phyloP scores from a whole-genome alignment of 495 filamentous ascomycete genomes.

The Cercophora newfieldiana region DNA sequence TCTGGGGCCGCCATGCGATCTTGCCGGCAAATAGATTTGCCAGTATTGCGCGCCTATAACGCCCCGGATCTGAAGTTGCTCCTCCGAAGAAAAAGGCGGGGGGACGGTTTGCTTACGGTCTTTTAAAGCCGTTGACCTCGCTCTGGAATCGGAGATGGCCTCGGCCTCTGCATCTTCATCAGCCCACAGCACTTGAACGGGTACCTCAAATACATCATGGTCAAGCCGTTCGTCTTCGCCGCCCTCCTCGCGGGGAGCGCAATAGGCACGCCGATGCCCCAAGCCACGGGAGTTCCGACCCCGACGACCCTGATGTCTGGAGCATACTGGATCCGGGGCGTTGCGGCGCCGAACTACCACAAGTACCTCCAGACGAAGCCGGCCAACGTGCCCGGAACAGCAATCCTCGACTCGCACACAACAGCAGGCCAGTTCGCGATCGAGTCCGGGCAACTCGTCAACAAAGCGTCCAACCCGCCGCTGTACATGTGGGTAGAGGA shows the following conservation, averaged over 20 bases:
- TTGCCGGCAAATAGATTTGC: constrained; percentile 13
- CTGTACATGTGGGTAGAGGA: constrained; percentile 50
- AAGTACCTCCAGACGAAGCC: constrained; percentile 62
- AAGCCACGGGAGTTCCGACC: constrained; percentile 23
- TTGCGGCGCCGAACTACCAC: constrained; percentile 61
- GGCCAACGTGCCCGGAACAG: constrained; percentile 46
- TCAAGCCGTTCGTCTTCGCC: constrained; percentile 16
- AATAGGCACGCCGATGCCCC: constrained; percentile 17
- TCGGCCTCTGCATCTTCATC: not conserved
- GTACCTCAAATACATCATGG: constrained; percentile 7
- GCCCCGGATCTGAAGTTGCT: not conserved
- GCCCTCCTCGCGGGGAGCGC: constrained; percentile 24
- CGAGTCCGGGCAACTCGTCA: constrained; percentile 56
- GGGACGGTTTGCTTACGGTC: not conserved
- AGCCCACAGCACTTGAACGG: not conserved
- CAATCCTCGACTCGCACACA: constrained; percentile 52
- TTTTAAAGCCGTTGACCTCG: not conserved
- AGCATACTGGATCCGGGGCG: constrained; percentile 63
- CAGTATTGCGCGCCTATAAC: constrained; percentile 1
- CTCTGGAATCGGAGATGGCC: not conserved
- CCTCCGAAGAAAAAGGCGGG: constrained; percentile 4
- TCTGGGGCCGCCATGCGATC: constrained; percentile 6
- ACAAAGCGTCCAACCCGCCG: constrained; percentile 45
- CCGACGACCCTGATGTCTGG: constrained; percentile 47
- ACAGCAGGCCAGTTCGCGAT: constrained; percentile 64